Percentiles rank a stretch among this genome's conserved stretches.
Conservation (phyloP, 331 rosid species). For the Erythrophleum ivorense region DNA sequence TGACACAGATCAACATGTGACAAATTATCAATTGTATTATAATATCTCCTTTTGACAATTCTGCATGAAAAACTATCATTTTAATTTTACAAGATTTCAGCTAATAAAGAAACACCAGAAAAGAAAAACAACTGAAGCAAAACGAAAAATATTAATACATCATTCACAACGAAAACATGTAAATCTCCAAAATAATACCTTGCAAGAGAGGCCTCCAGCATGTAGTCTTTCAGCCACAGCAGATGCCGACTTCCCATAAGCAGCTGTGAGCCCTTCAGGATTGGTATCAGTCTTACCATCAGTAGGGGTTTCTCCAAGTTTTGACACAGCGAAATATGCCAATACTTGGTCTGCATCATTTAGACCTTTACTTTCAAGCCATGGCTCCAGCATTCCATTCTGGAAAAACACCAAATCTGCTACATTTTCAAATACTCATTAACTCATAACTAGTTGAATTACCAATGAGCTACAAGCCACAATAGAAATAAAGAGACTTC, state of each 20-base stretch:
- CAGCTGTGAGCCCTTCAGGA: constrained; percentile 95
- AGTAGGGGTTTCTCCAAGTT: constrained; percentile 82
- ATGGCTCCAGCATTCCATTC: constrained; percentile 97
- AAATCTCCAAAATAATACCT: constrained; percentile 47
- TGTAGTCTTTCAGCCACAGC: constrained; percentile 68
- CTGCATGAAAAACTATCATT: background rate
- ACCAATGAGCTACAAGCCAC: background rate
- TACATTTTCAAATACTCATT: constrained; percentile 46
- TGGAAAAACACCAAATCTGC: constrained; percentile 99
- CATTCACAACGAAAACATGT: background rate
- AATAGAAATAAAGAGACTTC: background rate
- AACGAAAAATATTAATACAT: background rate
- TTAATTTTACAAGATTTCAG: background rate
- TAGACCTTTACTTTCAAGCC: constrained; percentile 82
- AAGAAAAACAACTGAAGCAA: background rate
- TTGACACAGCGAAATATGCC: constrained; percentile 94
- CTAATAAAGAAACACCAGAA: background rate
- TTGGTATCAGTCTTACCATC: constrained; percentile 93
- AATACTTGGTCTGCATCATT: constrained; percentile 75
- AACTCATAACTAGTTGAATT: constrained; percentile 7
- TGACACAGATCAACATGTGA: constrained; percentile 25
- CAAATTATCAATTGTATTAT: constrained; percentile 12
- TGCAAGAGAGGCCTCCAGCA: constrained; percentile 93
- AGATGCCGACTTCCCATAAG: constrained; percentile 91
- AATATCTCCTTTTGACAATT: constrained; percentile 12